Conservation (phyloP, 164 flowering plant genomes). For the Chimonanthus salicifolius region DNA sequence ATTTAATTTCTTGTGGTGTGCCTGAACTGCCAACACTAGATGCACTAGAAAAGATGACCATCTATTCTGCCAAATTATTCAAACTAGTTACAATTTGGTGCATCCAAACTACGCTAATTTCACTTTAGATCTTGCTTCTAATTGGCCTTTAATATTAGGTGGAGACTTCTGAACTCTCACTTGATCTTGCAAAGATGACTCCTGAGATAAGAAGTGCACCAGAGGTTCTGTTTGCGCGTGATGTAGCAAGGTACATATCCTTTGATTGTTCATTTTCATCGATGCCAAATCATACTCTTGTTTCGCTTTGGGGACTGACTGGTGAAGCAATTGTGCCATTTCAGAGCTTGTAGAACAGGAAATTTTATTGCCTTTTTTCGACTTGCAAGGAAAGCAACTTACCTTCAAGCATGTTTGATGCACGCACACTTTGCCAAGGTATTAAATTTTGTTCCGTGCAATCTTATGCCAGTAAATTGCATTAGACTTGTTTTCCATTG, state of each 20-base stretch:
- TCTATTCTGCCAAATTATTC: background rate
- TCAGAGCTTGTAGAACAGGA: constrained; percentile 93
- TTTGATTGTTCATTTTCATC: background rate
- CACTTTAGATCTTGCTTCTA: background rate
- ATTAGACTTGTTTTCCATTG: background rate
- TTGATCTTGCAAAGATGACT: constrained; percentile 97
- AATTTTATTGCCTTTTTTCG: constrained; percentile 92
- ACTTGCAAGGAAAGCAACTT: constrained; percentile 78
- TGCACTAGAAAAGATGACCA: background rate
- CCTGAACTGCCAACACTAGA: background rate
- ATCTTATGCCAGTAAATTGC: background rate
- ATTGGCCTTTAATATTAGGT: constrained; percentile 44
- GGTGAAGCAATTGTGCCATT: constrained; percentile 9
- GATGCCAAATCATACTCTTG: background rate
- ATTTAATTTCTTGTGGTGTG: no score
- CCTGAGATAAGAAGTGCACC: constrained; percentile 74
- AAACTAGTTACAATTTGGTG: background rate
- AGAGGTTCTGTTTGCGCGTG: constrained; percentile 91
- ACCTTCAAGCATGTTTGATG: constrained; percentile 97
- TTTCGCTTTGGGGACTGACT: constrained; percentile 10
- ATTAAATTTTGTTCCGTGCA: constrained; percentile 6
- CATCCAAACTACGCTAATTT: background rate
- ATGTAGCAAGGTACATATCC: constrained; percentile 77
- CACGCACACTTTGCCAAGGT: constrained; percentile 99
- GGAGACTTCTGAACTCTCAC: constrained; percentile 98